A percentile compares a stretch with the other conserved stretches of the same genome.
Evolutionary conservation across 768 basidiomycete species (phyloP).

Genomic region (Suillus americanus): DNA sequence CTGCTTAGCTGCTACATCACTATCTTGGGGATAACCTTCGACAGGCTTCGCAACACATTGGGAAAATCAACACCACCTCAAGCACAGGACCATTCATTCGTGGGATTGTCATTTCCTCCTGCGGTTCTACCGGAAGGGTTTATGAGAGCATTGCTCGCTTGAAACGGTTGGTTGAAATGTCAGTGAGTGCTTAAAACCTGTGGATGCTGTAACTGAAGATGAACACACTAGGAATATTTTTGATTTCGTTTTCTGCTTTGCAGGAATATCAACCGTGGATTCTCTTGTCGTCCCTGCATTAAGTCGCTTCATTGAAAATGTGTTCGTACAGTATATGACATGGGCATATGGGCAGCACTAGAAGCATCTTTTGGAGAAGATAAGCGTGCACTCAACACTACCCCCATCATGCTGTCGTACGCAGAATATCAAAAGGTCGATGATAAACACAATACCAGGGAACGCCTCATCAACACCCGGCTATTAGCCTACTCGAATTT

Average conservation of each 20-base stretch:
- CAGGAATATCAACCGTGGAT: not conserved
- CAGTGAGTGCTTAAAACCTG: too few species aligned
- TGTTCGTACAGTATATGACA: not conserved
- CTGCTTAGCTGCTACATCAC: not conserved
- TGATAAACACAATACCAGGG: too few species aligned
- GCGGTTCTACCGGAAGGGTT: not conserved
- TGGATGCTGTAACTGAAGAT: too few species aligned
- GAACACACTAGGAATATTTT: not conserved
- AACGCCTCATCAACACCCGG: not conserved
- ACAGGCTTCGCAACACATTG: not conserved
- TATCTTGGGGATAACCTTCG: not conserved
- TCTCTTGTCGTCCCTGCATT: not conserved
- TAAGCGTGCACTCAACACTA: not conserved
- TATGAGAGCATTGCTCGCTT: not conserved
- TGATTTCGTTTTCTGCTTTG: conserved; percentile 4
- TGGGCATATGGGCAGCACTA: not conserved
- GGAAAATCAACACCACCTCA: not conserved
- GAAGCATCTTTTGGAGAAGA: not conserved
- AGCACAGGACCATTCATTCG: not conserved
- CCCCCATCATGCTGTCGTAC: not conserved
- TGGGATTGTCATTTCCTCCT: not conserved
- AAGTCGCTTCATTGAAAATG: not conserved
- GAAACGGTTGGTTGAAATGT: not conserved
- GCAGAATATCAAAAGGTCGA: not conserved
- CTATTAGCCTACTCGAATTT: not conserved